Evolutionary conservation across 768 basidiomycete species (phyloP).

Genomic region (Russula sp.): DNA sequence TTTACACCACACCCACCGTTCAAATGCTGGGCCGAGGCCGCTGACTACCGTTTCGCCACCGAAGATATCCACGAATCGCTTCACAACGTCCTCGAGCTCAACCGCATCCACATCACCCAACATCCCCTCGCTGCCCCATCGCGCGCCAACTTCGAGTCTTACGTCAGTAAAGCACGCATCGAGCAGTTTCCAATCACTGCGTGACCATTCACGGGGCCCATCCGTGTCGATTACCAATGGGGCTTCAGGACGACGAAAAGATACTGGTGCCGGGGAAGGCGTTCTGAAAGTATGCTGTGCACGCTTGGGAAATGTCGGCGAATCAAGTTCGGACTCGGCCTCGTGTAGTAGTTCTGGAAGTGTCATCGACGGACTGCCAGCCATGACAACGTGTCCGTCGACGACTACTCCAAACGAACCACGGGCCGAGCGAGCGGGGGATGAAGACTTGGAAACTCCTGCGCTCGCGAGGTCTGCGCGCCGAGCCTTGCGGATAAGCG

Average conservation of each 20-base stretch:
- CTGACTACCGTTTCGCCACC: conserved; percentile 41
- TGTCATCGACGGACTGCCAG: conserved; percentile 48
- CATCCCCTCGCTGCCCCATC: conserved; percentile 28
- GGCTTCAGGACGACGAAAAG: neutral
- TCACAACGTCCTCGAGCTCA: conserved; percentile 50
- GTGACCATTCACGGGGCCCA: conserved; percentile 48
- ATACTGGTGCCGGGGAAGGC: conserved; percentile 14
- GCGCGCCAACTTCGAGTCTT: conserved; percentile 44
- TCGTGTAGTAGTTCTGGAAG: conserved; percentile 52
- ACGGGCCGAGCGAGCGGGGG: conserved; percentile 11
- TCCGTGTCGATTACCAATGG: conserved; percentile 15
- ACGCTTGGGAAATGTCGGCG: neutral
- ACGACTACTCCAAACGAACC: conserved; percentile 37
- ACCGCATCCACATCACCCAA: conserved; percentile 52
- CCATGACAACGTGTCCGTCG: conserved; percentile 46
- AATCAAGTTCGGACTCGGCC: conserved; percentile 43
- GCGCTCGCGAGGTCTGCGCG: conserved; percentile 19
- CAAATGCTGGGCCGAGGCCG: conserved; percentile 49
- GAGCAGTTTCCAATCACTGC: conserved; percentile 73
- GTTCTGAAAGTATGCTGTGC: conserved; percentile 15
- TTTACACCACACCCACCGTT: conserved; percentile 39
- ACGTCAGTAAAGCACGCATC: conserved; percentile 77
- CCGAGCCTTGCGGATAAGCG: conserved; percentile 28
- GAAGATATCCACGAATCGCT: conserved; percentile 46
- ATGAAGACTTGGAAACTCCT: conserved; percentile 19